Conservation (phyloP, 305 asterid species). For the Rubia balearica region DNA sequence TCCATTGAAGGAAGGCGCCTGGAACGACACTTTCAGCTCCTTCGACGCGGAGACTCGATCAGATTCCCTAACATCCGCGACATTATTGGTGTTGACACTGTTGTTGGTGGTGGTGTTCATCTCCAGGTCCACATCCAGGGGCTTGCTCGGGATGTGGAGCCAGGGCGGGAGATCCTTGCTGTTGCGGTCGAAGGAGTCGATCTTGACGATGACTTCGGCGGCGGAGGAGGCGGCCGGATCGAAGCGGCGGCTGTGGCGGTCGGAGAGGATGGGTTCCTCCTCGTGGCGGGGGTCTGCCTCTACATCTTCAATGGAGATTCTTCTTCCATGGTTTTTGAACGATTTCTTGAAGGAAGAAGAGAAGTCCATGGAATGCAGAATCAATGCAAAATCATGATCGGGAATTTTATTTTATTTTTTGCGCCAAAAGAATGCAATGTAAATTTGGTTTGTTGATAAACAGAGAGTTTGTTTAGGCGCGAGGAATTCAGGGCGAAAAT, state of each 20-base stretch:
- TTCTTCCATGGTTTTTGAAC: constrained; percentile 37
- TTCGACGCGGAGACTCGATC: constrained; percentile 22
- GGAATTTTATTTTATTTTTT: not conserved
- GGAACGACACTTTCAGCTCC: constrained; percentile 38
- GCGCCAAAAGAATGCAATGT: not conserved
- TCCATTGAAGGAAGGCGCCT: constrained; percentile 10
- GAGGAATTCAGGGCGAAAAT: not conserved
- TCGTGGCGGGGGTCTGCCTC: constrained; percentile 34
- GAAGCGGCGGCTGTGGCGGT: constrained; percentile 19
- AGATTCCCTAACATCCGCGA: not conserved
- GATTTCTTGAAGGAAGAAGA: constrained; percentile 54
- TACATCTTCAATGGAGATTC: constrained; percentile 28
- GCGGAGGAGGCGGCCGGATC: not conserved
- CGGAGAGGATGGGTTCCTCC: constrained; percentile 48
- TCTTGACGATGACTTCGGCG: constrained; percentile 49
- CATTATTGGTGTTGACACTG: constrained; percentile 5
- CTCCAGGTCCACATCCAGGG: constrained; percentile 68
- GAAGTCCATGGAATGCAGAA: constrained; percentile 31
- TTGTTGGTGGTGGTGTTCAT: constrained; percentile 28
- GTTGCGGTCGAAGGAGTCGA: constrained; percentile 34
- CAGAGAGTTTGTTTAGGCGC: not conserved
- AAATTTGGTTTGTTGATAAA: not conserved
- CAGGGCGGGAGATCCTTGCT: not conserved
- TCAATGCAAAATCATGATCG: not conserved
- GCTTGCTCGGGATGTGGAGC: not conserved